phyloP scores from a whole-genome alignment of 257 asterid genomes.

The Solanum pinnatisectum region DNA sequence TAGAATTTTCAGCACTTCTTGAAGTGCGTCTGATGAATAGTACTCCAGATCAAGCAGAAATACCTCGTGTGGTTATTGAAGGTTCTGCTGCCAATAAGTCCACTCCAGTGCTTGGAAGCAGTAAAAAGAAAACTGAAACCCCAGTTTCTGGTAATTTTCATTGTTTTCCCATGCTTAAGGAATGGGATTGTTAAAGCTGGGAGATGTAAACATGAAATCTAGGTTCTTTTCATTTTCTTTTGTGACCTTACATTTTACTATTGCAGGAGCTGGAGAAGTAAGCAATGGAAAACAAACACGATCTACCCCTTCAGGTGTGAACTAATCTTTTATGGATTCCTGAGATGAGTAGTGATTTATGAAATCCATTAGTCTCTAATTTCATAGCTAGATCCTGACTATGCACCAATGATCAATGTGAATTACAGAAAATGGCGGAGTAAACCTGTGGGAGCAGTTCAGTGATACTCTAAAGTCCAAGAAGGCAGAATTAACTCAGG shows the following conservation, averaged over 20 bases:
- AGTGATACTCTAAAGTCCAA: slow-evolving; percentile 46
- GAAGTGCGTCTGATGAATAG: slow-evolving; percentile 54
- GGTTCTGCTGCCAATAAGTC: slow-evolving; percentile 13
- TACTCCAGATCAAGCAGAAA: slow-evolving; percentile 25
- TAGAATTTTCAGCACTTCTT: slow-evolving; percentile 56
- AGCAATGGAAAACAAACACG: background rate
- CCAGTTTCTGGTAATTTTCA: background rate
- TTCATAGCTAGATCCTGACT: background rate
- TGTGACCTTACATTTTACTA: background rate
- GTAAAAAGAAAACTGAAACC: slow-evolving; percentile 13
- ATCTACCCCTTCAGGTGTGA: background rate
- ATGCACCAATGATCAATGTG: background rate
- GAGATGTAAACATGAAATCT: background rate
- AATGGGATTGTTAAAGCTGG: background rate
- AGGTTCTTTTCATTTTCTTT: background rate
- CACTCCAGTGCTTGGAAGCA: slow-evolving; percentile 18
- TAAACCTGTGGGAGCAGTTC: slow-evolving; percentile 59
- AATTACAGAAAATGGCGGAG: slow-evolving; percentile 33
- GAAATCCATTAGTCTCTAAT: background rate
- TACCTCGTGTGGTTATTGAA: slow-evolving; percentile 17
- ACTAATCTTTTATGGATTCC: background rate
- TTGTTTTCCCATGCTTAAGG: background rate
- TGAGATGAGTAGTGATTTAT: background rate
- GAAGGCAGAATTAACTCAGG: slow-evolving; percentile 48
- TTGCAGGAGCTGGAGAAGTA: background rate